Conservation (phyloP, 2,329 filamentous ascomycete species). For the Elsinoe australis region DNA sequence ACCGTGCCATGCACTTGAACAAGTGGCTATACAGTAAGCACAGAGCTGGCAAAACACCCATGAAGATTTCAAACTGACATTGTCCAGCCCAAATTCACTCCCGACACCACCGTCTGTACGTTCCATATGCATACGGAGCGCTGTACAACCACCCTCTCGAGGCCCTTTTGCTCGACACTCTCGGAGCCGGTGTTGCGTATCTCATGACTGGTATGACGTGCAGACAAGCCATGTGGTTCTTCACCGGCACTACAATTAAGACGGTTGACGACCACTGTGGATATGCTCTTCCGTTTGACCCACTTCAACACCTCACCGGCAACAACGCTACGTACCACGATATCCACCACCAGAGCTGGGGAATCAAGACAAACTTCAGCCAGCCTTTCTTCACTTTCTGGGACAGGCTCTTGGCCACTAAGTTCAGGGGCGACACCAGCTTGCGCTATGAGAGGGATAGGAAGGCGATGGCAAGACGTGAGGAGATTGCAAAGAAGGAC, state of each 20-base stretch:
- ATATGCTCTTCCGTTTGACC: slow-evolving; percentile 92
- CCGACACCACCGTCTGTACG: slow-evolving; percentile 91
- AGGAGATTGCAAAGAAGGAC: slow-evolving; percentile 45
- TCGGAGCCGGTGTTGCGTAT: slow-evolving; percentile 78
- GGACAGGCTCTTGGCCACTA: slow-evolving; percentile 75
- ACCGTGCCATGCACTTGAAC: slow-evolving; percentile 95
- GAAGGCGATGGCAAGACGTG: slow-evolving; percentile 29
- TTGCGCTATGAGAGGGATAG: slow-evolving; percentile 52
- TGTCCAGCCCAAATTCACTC: slow-evolving; percentile 75
- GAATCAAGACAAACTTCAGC: slow-evolving; percentile 81
- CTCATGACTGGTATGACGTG: slow-evolving; percentile 73
- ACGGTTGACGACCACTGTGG: slow-evolving; percentile 97
- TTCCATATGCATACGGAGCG: slow-evolving; percentile 93
- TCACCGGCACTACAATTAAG: slow-evolving; percentile 82
- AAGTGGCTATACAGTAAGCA: slow-evolving; percentile 88
- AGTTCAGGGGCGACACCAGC: slow-evolving; percentile 61
- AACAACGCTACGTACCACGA: slow-evolving; percentile 98
- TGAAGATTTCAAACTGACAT: slow-evolving; percentile 23
- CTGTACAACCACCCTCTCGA: slow-evolving; percentile 95
- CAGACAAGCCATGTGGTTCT: slow-evolving; percentile 83
- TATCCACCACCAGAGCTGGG: slow-evolving; percentile 98
- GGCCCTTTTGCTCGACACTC: slow-evolving; percentile 85
- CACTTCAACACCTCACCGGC: slow-evolving; percentile 79
- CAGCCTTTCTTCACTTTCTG: slow-evolving; percentile 95
- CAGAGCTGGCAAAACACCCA: neutral